phyloP scores from a whole-genome alignment of 2,329 filamentous ascomycete species.

The Helotiales sp. region DNA sequence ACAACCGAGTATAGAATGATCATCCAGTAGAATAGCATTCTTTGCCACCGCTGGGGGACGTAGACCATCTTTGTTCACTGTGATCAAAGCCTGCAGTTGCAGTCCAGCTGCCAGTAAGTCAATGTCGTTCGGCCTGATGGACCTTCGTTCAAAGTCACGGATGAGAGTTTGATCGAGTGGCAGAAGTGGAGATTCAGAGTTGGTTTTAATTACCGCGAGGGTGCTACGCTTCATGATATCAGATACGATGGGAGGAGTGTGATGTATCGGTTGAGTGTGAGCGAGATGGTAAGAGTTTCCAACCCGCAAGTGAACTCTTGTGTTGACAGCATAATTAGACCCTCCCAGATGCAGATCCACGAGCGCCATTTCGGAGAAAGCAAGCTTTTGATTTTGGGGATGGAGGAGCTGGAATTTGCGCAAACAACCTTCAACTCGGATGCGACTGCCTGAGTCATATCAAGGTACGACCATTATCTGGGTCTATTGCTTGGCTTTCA shows the following conservation, averaged over 20 bases:
- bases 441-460: conserved; percentile 73
- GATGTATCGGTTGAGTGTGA: conserved; percentile 61
- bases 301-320: neutral
- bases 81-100: conserved; percentile 51
- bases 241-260: conserved; percentile 63
- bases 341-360: conserved; percentile 66
- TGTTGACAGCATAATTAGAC: conserved; percentile 41
- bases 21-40: conserved; percentile 54
- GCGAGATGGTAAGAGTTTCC: conserved; percentile 55
- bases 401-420: conserved; percentile 65
- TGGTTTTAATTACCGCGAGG: conserved; percentile 64
- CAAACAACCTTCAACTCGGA: conserved; percentile 69
- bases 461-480: conserved; percentile 46
- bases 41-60: conserved; percentile 49
- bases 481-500: too few relatives aligned
- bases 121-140: conserved; percentile 68
- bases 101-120: conserved; percentile 57
- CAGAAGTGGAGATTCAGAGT: conserved; percentile 67
- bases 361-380: conserved; percentile 67
- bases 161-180: conserved; percentile 52
- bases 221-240: conserved; percentile 64
- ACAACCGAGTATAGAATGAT: conserved; percentile 46
- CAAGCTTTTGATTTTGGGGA: conserved; percentile 74
- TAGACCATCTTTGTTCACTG: conserved; percentile 50
- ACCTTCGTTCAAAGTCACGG: conserved; percentile 59